These are phyloP conservation scores for Penicillium digitatum DNA, from an alignment of 2,329 filamentous ascomycete genomes.

Conservation along the genomic window DNA sequence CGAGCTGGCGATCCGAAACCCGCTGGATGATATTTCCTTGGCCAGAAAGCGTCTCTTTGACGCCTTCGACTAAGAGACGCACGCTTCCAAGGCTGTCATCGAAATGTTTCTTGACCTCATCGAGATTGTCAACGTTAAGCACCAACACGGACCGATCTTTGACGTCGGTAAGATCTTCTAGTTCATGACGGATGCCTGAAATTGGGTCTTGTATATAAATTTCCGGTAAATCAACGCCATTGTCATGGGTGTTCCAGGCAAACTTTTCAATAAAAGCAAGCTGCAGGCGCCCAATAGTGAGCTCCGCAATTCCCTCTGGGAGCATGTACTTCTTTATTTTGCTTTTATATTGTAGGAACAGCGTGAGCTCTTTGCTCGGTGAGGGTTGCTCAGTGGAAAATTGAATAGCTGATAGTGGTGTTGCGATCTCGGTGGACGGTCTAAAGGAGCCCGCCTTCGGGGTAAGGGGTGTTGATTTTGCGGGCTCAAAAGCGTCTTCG, in stretches of 20 bases:
- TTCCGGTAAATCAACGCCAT: constrained; percentile 86
- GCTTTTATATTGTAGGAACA: constrained; percentile 94
- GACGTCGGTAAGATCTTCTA: constrained; percentile 88
- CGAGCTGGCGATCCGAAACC: constrained; percentile 86
- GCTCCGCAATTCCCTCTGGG: constrained; percentile 73
- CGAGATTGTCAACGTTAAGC: constrained; percentile 84
- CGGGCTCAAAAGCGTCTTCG: constrained; percentile 36
- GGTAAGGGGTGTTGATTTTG: constrained; percentile 29
- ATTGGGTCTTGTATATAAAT: constrained; percentile 97
- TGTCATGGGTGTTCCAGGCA: constrained; percentile 95
- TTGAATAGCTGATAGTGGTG: constrained; percentile 49
- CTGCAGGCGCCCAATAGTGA: constrained; percentile 84
- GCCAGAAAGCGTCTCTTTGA: constrained; percentile 77
- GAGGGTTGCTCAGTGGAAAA: constrained; percentile 59
- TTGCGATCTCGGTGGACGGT: constrained; percentile 23
- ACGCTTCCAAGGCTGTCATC: constrained; percentile 84
- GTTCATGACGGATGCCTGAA: constrained; percentile 91
- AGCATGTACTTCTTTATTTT: constrained; percentile 96
- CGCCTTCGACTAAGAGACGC: constrained; percentile 75
- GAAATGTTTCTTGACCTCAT: constrained; percentile 94
- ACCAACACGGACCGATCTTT: constrained; percentile 95
- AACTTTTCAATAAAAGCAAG: constrained; percentile 99
- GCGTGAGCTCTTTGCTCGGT: constrained; percentile 80
- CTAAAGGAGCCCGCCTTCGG: constrained; percentile 23
- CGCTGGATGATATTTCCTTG: constrained; percentile 77